Conservation (phyloP, 2,329 filamentous ascomycete species). For the Fusarium drepaniforme region DNA sequence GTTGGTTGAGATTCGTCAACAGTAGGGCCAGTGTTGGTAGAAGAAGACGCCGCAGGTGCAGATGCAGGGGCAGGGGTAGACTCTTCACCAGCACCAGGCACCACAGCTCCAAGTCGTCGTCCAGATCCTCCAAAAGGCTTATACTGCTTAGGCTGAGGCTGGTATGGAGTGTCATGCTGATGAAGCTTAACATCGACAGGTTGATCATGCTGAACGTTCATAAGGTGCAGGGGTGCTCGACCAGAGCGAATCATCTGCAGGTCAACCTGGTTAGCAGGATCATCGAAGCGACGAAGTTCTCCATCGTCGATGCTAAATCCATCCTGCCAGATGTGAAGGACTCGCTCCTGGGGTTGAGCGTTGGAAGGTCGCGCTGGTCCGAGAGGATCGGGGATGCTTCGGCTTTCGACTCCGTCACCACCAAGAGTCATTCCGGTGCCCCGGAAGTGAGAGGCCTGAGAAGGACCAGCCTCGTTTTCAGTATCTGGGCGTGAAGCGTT, state of each 20-base stretch:
- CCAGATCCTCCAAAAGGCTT: conserved; percentile 80
- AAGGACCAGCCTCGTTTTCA: conserved; percentile 62
- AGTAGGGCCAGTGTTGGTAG: conserved; percentile 47
- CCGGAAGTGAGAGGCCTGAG: conserved; percentile 69
- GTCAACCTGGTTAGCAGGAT: conserved; percentile 79
- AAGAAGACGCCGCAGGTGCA: conserved; percentile 49
- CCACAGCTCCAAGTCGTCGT: conserved; percentile 81
- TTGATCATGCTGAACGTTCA: conserved; percentile 81
- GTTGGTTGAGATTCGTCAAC: conserved; percentile 77
- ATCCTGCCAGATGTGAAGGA: conserved; percentile 84
- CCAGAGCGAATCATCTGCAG: conserved; percentile 82
- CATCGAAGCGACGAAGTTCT: conserved; percentile 81
- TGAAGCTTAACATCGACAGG: conserved; percentile 84
- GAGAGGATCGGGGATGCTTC: conserved; percentile 72
- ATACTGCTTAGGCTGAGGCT: conserved; percentile 79
- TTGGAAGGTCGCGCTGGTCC: conserved; percentile 45
- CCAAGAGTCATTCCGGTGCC: conserved; percentile 83
- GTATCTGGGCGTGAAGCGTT: conserved; percentile 70
- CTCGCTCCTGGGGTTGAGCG: conserved; percentile 70
- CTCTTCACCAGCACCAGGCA: conserved; percentile 67
- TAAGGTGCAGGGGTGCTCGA: conserved; percentile 80
- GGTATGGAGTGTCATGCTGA: conserved; percentile 79
- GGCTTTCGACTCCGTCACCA: conserved; percentile 80
- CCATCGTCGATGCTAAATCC: conserved; percentile 90
- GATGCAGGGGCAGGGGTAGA: conserved; percentile 27